These are phyloP conservation scores for Paramecium biaurelia DNA, from an alignment of 73 alveolate genomes.

Conservation along the genomic window DNA sequence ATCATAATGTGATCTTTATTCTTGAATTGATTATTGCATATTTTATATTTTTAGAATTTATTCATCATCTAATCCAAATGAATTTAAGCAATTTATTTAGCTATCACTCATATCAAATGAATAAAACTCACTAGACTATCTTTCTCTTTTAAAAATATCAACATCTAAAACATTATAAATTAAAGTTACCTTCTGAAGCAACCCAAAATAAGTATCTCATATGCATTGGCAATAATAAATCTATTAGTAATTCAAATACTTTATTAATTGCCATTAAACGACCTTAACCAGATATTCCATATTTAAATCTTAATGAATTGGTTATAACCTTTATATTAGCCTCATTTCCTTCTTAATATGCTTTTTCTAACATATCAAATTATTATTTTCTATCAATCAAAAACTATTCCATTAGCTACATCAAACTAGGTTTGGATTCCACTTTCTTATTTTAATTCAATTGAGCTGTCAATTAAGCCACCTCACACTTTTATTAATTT, in stretches of 20 bases:
- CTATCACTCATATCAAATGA: slow-evolving; percentile 30
- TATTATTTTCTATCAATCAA: not conserved
- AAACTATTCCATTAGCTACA: not conserved
- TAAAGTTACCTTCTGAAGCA: slow-evolving; percentile 2
- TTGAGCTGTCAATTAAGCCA: not conserved
- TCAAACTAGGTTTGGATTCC: not conserved
- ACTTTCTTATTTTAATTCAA: not conserved
- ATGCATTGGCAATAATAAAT: slow-evolving; percentile 41
- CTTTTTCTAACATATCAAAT: slow-evolving; percentile 30
- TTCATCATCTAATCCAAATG: slow-evolving; percentile 44
- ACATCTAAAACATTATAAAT: not conserved
- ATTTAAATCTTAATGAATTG: slow-evolving; percentile 32
- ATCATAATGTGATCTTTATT: not conserved
- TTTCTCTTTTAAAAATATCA: slow-evolving; percentile 19
- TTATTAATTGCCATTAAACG: not conserved
- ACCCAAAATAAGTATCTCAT: slow-evolving; percentile 56
- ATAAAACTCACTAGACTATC: slow-evolving; percentile 18
- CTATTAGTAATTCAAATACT: not conserved
- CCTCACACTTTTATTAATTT: slow-evolving; percentile 20
- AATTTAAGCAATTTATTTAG: slow-evolving; percentile 25
- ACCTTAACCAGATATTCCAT: slow-evolving; percentile 47
- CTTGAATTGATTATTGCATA: not conserved
- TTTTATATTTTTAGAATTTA: not conserved
- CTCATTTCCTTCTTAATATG: not conserved
- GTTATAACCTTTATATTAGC: not conserved